Evolutionary conservation across 2,329 filamentous ascomycete genomes (phyloP).

Genomic region (Microdochium paspali): DNA sequence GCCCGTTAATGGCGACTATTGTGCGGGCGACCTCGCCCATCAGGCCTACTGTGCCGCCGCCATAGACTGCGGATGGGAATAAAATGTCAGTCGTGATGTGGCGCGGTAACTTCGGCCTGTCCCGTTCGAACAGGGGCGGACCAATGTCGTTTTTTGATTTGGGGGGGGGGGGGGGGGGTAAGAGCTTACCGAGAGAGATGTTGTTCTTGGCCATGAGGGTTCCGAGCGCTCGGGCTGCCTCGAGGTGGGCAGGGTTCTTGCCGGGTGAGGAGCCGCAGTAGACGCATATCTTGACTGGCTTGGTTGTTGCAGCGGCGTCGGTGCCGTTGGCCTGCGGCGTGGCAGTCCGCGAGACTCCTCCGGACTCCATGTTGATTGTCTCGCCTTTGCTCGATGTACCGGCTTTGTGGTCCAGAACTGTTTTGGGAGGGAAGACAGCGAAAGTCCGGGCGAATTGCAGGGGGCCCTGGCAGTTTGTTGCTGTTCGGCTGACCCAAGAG

Average conservation of each 20-base stretch:
- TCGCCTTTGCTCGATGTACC: neutral
- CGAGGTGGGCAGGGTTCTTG: constrained; percentile 62
- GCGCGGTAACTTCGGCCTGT: too few species aligned
- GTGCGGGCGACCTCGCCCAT: constrained; percentile 93
- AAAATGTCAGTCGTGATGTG: neutral
- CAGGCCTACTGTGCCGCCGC: constrained; percentile 85
- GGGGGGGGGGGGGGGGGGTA: neutral
- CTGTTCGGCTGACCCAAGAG: too few species aligned
- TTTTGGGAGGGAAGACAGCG: too few species aligned
- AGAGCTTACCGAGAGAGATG: constrained; percentile 59
- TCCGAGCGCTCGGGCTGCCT: constrained; percentile 69
- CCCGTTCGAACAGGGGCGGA: too few species aligned
- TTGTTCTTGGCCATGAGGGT: constrained; percentile 63
- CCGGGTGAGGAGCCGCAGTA: constrained; percentile 84
- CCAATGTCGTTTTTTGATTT: neutral
- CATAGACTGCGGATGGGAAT: constrained; percentile 61
- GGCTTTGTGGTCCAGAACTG: too few species aligned
- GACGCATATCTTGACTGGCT: constrained; percentile 64
- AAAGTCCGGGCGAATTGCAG: too few species aligned
- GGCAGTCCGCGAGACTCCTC: constrained; percentile 25
- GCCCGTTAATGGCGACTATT: constrained; percentile 74
- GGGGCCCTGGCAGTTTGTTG: too few species aligned
- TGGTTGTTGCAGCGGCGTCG: constrained; percentile 23
- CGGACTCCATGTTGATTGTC: constrained; percentile 25
- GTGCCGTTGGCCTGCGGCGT: constrained; percentile 14